Base-by-base conservation (phyloP, 2,329 filamentous ascomycete species). In the Xylaria sp. region DNA sequence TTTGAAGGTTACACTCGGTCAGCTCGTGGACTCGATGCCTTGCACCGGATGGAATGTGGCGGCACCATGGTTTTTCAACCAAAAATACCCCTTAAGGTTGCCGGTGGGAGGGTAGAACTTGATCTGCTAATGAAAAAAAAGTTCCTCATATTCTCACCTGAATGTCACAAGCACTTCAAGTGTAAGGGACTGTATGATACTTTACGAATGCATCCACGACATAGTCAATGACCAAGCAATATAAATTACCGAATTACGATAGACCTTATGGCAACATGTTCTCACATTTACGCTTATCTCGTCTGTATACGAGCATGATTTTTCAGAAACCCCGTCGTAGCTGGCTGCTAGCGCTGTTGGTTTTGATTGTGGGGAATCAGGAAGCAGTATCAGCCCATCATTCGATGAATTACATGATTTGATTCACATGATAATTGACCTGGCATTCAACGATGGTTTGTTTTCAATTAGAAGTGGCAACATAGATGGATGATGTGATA, bases 51-150 rank as follows among this genome's bases (percentile, higher is more conserved):
- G 76, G 75, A 76, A 74, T 76, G 69, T 75, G 77, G 77, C 76
- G 77, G 76, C 77, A 77, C 73, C 73, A 73, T 77, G 78, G 77
- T 78, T 77, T 40, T 77, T 75, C 72, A 73, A 78, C 71, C 73
- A 72, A 76, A 44, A 74, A 76, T 76, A 77, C 76, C 77, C 73
- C 73, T 69, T 70, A 73, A 74, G 74, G 76, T 77, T 75, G 77
- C 74, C 75, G 72, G 72, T 74, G 73, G 71, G 75, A 74, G 74
- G 69, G 74, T 74, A 76, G 74, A 75, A 76, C 70, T 75, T 61
- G 51, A 68, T 77, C 76, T 75, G 76, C 69, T 77, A 76, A 78
- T 79, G 73, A 77, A 75, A 69, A 75, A 23, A 77, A 77, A 76
- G 74, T 68, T 73, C 65, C 49, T 71, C 59, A 60, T 67, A 69